Percentiles rank a stretch among this genome's conserved stretches.
Conservation (phyloP, 2,329 filamentous ascomycete species). For the Trichoderma hamatum region DNA sequence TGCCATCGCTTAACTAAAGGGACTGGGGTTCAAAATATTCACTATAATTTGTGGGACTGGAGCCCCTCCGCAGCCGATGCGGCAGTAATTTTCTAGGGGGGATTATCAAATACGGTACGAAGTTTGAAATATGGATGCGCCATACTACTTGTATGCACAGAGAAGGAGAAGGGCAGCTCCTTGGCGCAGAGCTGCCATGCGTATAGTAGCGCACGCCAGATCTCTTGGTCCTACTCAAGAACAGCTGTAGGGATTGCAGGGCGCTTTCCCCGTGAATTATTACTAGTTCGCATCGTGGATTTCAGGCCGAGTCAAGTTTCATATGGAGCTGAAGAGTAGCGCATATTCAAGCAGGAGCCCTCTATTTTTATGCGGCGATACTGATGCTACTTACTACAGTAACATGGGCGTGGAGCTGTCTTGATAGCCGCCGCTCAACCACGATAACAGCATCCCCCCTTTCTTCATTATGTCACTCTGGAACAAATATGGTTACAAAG, state of each 20-base stretch:
- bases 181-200: constrained; percentile 4
- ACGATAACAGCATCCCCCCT: neutral
- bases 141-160: neutral
- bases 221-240: constrained; percentile 7
- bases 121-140: neutral
- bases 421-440: neutral
- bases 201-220: constrained; percentile 2
- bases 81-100: constrained; percentile 13
- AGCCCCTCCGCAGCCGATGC: constrained; percentile 7
- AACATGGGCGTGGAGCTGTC: neutral
- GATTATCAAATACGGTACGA: constrained; percentile 5
- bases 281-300: neutral
- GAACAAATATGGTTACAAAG: constrained; percentile 4
- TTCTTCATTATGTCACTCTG: neutral
- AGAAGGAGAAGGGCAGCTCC: neutral
- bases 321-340: neutral
- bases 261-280: neutral
- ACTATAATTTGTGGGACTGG: constrained; percentile 17
- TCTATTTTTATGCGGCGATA: neutral
- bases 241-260: neutral
- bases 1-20: constrained; percentile 14
- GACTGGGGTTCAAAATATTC: constrained; percentile 18
- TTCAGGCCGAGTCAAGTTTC: neutral
- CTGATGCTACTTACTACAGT: neutral
- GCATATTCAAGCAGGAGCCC: neutral